A percentile compares a stretch with the other conserved stretches of the same genome.
These are phyloP conservation scores for Pseudocercospora fijiensis DNA, from an alignment of 2,329 filamentous ascomycete genomes.

Conservation along the genomic window DNA sequence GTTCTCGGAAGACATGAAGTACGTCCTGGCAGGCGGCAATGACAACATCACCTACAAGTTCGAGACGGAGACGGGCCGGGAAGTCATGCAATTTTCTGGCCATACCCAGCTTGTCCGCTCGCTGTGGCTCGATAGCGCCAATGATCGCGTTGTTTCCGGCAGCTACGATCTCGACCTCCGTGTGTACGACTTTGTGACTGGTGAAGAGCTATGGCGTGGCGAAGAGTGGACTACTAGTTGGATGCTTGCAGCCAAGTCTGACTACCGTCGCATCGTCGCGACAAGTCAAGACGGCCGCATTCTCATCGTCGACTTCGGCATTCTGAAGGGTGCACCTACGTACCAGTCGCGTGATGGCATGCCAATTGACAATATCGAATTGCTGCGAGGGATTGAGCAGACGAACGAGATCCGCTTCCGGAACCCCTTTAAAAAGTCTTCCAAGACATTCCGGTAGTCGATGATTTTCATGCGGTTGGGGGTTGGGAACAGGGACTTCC, in stretches of 20 bases:
- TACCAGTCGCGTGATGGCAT: slow-evolving; percentile 42
- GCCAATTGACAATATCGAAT: slow-evolving; percentile 52
- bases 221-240: slow-evolving; percentile 95
- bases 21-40: slow-evolving; percentile 90
- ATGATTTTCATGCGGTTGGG: background rate
- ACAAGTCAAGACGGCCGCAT: slow-evolving; percentile 93
- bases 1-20: slow-evolving; percentile 91
- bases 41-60: slow-evolving; percentile 95
- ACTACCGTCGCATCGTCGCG: slow-evolving; percentile 90
- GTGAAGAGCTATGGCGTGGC: slow-evolving; percentile 75
- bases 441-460: background rate
- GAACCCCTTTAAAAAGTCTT: slow-evolving; percentile 22
- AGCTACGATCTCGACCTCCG: slow-evolving; percentile 96
- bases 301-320: slow-evolving; percentile 87
- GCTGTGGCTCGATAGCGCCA: slow-evolving; percentile 83
- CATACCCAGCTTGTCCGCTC: slow-evolving; percentile 85
- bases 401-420: slow-evolving; percentile 30
- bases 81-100: slow-evolving; percentile 75
- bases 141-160: slow-evolving; percentile 82
- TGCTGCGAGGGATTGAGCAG: slow-evolving; percentile 41
- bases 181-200: slow-evolving; percentile 83
- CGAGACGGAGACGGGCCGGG: slow-evolving; percentile 85
- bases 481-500: background rate
- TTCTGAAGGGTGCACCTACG: slow-evolving; percentile 30
- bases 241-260: slow-evolving; percentile 93